Evolutionary conservation across 805 yeast genomes (phyloP).

Genomic region (Kazachstania viticola): DNA sequence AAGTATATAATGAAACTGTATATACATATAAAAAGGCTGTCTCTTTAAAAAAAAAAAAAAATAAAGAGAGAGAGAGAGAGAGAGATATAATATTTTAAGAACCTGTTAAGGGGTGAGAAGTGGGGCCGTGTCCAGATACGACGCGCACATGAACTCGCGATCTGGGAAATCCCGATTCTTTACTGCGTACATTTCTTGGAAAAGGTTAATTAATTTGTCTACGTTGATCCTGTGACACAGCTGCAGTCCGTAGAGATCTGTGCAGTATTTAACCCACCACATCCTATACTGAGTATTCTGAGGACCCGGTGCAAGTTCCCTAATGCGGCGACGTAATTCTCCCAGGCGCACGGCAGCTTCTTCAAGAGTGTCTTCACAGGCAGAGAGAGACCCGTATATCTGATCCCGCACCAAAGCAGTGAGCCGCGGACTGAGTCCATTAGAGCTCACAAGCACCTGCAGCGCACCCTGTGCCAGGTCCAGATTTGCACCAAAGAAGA

Average conservation of each 20-base stretch:
- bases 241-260: conserved; percentile 21
- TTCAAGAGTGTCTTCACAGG: conserved; percentile 13
- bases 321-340: conserved; percentile 13
- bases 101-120: too few species aligned
- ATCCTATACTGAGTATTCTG: conserved; percentile 19
- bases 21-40: too few species aligned
- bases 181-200: conserved; percentile 12
- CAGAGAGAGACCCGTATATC: conserved; percentile 8
- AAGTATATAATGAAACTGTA: too few species aligned
- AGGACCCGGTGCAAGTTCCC: conserved; percentile 7
- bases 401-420: conserved; percentile 23
- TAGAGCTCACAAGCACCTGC: conserved; percentile 21
- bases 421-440: conserved; percentile 26
- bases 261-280: conserved; percentile 23
- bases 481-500: conserved; percentile 26
- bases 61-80: too few species aligned
- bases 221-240: conserved; percentile 18
- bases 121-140: not conserved
- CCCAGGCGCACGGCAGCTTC: conserved; percentile 17
- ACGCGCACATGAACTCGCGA: not conserved
- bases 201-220: conserved; percentile 10
- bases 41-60: too few species aligned
- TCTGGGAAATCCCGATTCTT: not conserved
- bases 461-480: conserved; percentile 4
- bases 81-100: too few species aligned